Evolutionary conservation across 768 basidiomycete genomes (phyloP).

Genomic region (Antrodiella citrinella): DNA sequence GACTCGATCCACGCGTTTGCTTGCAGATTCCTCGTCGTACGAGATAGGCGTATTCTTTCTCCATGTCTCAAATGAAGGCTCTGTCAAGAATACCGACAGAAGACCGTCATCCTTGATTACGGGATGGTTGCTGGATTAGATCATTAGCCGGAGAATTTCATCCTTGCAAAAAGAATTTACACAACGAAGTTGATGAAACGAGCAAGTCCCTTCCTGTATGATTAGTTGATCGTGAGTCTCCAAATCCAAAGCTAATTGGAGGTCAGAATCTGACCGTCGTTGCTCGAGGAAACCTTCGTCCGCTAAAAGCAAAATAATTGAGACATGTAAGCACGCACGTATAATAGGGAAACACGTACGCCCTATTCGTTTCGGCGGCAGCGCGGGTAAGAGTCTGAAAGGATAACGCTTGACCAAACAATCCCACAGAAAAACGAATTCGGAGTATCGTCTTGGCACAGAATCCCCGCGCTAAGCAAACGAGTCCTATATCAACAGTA

Average conservation of each 20-base stretch:
- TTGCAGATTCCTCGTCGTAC: slow-evolving; percentile 81
- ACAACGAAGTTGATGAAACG: slow-evolving; percentile 76
- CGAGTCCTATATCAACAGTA: slow-evolving; percentile 1
- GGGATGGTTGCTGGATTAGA: slow-evolving; percentile 84
- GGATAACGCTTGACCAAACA: slow-evolving; percentile 82
- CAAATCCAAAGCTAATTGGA: slow-evolving; percentile 1
- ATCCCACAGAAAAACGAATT: slow-evolving; percentile 89
- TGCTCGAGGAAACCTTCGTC: slow-evolving; percentile 91
- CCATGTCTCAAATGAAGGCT: slow-evolving; percentile 82
- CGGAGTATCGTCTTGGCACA: slow-evolving; percentile 84
- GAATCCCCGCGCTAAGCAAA: slow-evolving; percentile 46
- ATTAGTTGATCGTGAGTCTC: not conserved
- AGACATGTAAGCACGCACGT: not conserved
- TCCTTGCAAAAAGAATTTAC: slow-evolving; percentile 44
- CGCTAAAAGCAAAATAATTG: slow-evolving; percentile 33
- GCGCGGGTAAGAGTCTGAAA: slow-evolving; percentile 77
- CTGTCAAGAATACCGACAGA: slow-evolving; percentile 72
- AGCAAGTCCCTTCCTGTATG: slow-evolving; percentile 62
- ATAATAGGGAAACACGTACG: slow-evolving; percentile 40
- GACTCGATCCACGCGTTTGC: slow-evolving; percentile 67
- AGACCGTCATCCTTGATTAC: slow-evolving; percentile 83
- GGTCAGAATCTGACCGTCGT: slow-evolving; percentile 43
- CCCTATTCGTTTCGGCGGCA: slow-evolving; percentile 91
- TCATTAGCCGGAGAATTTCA: too few species aligned
- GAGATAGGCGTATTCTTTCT: slow-evolving; percentile 69